These are phyloP conservation scores for Hydrangea macrophylla DNA, from an alignment of 148 eudicot species.

Conservation along the genomic window DNA sequence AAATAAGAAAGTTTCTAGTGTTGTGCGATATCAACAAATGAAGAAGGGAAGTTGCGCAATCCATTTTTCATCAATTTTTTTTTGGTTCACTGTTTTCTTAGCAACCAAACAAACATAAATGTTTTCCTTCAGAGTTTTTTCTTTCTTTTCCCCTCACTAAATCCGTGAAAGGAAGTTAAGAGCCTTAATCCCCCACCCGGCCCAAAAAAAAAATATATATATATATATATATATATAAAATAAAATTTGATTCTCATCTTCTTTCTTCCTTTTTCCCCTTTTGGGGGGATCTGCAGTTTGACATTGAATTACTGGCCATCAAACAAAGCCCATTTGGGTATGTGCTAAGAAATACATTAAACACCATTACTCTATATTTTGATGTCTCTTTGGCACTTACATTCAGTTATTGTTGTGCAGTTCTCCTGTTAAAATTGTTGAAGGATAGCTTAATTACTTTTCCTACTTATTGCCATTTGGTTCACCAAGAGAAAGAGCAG, in stretches of 20 bases:
- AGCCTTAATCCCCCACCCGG: too few relatives aligned
- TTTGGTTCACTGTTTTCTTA: too few relatives aligned
- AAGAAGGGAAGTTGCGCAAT: too few relatives aligned
- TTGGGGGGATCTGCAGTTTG: conserved; percentile 45
- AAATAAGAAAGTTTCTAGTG: too few relatives aligned
- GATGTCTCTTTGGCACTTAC: not conserved
- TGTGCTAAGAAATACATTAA: conserved; percentile 4
- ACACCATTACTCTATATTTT: not conserved
- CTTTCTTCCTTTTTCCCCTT: not conserved
- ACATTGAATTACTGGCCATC: conserved; percentile 68
- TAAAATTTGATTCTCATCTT: too few relatives aligned
- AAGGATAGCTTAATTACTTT: conserved; percentile 37
- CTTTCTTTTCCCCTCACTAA: not conserved
- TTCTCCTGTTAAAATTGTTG: conserved; percentile 65
- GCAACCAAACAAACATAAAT: too few relatives aligned
- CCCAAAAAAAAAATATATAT: too few relatives aligned
- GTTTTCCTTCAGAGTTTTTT: not conserved
- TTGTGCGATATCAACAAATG: too few relatives aligned
- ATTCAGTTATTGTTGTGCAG: conserved; percentile 31
- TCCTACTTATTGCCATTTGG: not conserved
- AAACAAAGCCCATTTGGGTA: conserved; percentile 82
- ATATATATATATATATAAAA: too few relatives aligned
- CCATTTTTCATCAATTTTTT: too few relatives aligned
- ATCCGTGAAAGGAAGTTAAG: too few relatives aligned
- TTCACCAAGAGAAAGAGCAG: conserved; percentile 5